Percentiles rank a stretch among this genome's conserved stretches.
Conservation (phyloP, 2,329 filamentous ascomycete species). For the Colletotrichum paranaense region DNA sequence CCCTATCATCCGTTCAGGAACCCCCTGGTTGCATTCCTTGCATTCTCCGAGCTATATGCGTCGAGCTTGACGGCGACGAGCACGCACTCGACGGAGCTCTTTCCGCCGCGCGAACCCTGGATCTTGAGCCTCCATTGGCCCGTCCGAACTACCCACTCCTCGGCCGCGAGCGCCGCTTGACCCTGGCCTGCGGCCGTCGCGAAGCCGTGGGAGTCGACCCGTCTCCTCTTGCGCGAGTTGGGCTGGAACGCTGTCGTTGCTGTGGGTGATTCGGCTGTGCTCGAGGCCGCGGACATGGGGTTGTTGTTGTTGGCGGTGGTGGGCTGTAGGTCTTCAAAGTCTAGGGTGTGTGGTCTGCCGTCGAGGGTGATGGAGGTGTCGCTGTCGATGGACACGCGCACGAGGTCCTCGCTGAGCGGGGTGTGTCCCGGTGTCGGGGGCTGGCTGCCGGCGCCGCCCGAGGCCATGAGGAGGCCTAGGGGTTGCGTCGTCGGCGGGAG, state of each 20-base stretch:
- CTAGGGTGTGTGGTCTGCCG: constrained; percentile 57
- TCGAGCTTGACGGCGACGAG: constrained; percentile 83
- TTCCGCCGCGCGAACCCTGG: constrained; percentile 61
- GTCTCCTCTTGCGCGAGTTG: constrained; percentile 58
- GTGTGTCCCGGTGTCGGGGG: constrained; percentile 76
- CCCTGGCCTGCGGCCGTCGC: constrained; percentile 29
- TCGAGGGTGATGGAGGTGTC: constrained; percentile 71
- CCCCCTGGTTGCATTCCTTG: constrained; percentile 71
- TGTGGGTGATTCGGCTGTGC: constrained; percentile 48
- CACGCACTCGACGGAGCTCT: constrained; percentile 73
- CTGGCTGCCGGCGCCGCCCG: constrained; percentile 70
- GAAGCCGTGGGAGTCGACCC: constrained; percentile 48
- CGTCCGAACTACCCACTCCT: constrained; percentile 72
- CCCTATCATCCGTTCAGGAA: constrained; percentile 64
- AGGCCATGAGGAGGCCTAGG: constrained; percentile 74
- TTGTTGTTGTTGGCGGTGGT: neutral
- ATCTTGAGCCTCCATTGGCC: constrained; percentile 81
- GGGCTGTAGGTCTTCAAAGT: constrained; percentile 37
- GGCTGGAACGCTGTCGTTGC: constrained; percentile 42
- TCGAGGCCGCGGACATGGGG: constrained; percentile 45
- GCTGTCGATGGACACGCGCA: constrained; percentile 71
- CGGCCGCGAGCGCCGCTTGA: constrained; percentile 40
- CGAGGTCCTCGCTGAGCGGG: constrained; percentile 75
- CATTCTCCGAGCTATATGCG: constrained; percentile 72
- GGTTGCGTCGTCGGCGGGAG: constrained; percentile 70